Conservation (phyloP, 1,284 basidiomycete species). For the Volvariella volvacea region DNA sequence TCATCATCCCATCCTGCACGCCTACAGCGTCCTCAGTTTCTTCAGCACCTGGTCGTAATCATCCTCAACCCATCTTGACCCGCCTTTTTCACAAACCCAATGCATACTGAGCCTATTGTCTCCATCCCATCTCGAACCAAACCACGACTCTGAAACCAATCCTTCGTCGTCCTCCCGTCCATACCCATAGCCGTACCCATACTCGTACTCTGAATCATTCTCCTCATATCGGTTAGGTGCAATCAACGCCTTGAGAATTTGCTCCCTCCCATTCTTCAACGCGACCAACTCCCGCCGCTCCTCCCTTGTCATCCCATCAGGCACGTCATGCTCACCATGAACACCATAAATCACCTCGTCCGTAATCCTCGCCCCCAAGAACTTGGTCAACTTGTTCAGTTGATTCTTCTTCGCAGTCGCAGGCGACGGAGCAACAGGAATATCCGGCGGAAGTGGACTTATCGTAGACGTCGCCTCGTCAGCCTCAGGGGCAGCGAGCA, state of each 20-base stretch:
- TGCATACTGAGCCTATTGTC: slow-evolving; percentile 7
- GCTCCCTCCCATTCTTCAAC: background rate
- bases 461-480: background rate
- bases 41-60: slow-evolving; percentile 7
- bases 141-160: slow-evolving; percentile 6
- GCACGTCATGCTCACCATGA: background rate
- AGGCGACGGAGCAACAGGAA: slow-evolving; percentile 8
- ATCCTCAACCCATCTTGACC: slow-evolving; percentile 6
- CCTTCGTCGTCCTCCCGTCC: too few species aligned
- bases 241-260: background rate
- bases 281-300: too few species aligned
- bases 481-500: too few species aligned
- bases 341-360: background rate
- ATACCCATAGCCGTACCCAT: too few species aligned
- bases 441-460: slow-evolving; percentile 8
- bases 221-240: slow-evolving; percentile 3
- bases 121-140: slow-evolving; percentile 5
- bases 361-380: background rate
- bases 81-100: slow-evolving; percentile 10
- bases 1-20: too few species aligned
- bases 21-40: slow-evolving; percentile 24
- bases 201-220: slow-evolving; percentile 7
- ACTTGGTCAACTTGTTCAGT: slow-evolving; percentile 4
- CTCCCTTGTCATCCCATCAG: slow-evolving; percentile 1
- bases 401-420: slow-evolving; percentile 6